Base-by-base conservation (phyloP, 1,139 yeast species). In the Pichia sp. region DNA sequence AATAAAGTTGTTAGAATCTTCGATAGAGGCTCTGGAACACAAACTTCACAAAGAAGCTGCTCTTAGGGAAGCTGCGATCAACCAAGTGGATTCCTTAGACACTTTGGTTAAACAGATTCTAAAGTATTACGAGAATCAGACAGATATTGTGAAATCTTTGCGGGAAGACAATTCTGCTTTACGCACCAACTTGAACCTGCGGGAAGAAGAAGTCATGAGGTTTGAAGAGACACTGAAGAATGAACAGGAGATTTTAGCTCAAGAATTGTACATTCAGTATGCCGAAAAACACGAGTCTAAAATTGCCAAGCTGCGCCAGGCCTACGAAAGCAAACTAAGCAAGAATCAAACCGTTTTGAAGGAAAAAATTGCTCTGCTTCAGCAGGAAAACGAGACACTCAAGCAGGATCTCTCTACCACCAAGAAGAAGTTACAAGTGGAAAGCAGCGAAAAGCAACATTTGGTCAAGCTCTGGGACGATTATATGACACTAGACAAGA, bases 261-360 rank as follows among this genome's bases (percentile, higher is more conserved):
- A 79, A 49, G 85, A 79, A 52, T 65, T 83, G 11, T 83, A 82
- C 55, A 67, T 72, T 28, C 86, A 81, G 55, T 83, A 83, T 58
- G 73, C 84, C 3, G 75, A 79, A 43, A 83, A 83, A 56, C 92
- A 84, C 56, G 83, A 77, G 53, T 72, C 73, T 48, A 82, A 82
- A 55, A 81, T 80, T 5, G 68, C 68, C 29, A 71, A 75, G 33
- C 60, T 79, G 52, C 75, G 75, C 55, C 69, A 69, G 48, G 75
- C 74, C 7, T 75, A 75, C 55, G 79, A 75, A 53, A 61, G 64
- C 39, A 76, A 73, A 52, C 73, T 72, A 66, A 64, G 70, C 44
- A 63, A 64, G 32, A 71, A 71, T 51, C 56, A 75, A 29, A 66
- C 68, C 41, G 9, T 39, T 1, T 43, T 47, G 27, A 41, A 40